Evolutionary conservation across 148 eudicot genomes (phyloP).

Genomic region (Vaccinium macrocarpon): DNA sequence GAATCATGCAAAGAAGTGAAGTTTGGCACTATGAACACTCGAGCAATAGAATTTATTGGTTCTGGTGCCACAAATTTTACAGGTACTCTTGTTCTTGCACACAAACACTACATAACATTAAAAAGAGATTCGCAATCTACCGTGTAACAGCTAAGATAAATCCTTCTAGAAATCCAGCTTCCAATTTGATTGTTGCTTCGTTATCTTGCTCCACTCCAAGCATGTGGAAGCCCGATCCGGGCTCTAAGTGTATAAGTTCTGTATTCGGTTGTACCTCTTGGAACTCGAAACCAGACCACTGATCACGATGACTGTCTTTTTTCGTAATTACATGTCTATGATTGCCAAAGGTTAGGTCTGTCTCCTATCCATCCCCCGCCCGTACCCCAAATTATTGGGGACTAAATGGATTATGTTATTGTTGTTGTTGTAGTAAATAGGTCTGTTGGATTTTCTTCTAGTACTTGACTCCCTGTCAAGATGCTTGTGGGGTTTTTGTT

Average conservation of each 20-base stretch:
- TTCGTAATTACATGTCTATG: background rate
- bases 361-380: no score
- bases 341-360: no score
- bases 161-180: background rate
- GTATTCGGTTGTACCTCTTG: background rate
- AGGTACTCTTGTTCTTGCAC: conserved; percentile 40
- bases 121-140: background rate
- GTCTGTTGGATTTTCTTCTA: background rate
- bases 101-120: background rate
- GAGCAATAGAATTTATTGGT: conserved; percentile 84
- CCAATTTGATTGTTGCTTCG: background rate
- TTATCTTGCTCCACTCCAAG: background rate
- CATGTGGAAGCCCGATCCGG: background rate
- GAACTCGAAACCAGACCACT: background rate
- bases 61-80: conserved; percentile 86
- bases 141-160: background rate
- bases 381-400: no score
- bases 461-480: background rate
- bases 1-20: conserved; percentile 97
- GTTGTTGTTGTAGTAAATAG: background rate
- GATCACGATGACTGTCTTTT: background rate
- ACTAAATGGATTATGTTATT: no score
- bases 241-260: background rate
- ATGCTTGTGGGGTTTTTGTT: background rate
- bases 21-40: conserved; percentile 92